Evolutionary conservation across 2,329 filamentous ascomycete species (phyloP), one percentile per base, ranked within the genome.

Genomic region (Westerdykella ornata): DNA sequence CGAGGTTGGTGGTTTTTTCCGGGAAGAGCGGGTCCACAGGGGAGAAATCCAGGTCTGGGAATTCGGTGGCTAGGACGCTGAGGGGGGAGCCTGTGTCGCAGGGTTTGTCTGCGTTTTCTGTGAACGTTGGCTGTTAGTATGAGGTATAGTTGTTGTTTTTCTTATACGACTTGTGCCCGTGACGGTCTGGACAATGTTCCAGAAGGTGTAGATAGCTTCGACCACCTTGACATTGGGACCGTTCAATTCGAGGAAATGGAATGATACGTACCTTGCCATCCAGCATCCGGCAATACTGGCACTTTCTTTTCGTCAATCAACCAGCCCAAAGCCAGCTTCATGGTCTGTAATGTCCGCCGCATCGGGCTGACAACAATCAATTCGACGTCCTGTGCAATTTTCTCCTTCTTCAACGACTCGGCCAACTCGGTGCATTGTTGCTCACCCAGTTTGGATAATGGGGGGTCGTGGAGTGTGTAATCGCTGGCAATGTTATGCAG

Each of bases 301-400:
- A 81, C 66, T 1, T 52, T 52, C 41, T 59, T 61, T 36, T 53
- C 52, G n/a, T 63, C 70, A 37, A 79, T 67, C 35, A 84, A 65
- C 72, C 75, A 82, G 49, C 75, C 73, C 1, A 84, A 66, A 0
- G 74, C 73, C 7, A 75, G 67, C 32, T 74, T 66, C 1, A 80
- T 75, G 1, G 82, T 85, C 62, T 85, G 77, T 20, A 84, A 67
- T 1, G 81, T 84, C 20, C 82, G 72, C 13, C 72, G 68, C 77
- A 84, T 82, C 1, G 81, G 77, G 53, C 79, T 83, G 37, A 77
- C 75, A 22, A 85, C 56, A 39, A 85, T 77, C 19, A 74, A 63
- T 14, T 74, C 73, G 8, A 76, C 67, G 38, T 74, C 67, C 15
- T 66, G 56, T 13, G 62, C 66, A 28, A 72, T 60, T 33, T 62